A percentile compares a stretch with the other conserved stretches of the same genome.
Conservation (phyloP, 257 asterid species). For the Ballota nigra region DNA sequence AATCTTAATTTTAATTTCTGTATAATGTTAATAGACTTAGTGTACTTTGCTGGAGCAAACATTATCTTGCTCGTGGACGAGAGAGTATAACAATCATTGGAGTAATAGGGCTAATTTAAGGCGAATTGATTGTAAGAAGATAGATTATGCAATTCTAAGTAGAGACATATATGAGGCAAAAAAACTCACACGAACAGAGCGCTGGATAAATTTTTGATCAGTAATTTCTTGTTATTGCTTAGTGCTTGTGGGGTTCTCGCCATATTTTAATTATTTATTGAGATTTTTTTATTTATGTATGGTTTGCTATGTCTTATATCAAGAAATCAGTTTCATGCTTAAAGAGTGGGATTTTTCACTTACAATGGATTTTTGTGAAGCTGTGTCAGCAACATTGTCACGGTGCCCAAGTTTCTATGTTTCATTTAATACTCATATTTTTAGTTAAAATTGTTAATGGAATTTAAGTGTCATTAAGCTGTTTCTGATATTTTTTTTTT, state of each 20-base stretch:
- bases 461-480: slow-evolving; percentile 17
- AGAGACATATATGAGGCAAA: too few species aligned
- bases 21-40: too few species aligned
- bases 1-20: too few species aligned
- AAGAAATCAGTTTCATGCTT: not conserved
- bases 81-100: too few species aligned
- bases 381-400: not conserved
- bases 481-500: slow-evolving; percentile 26
- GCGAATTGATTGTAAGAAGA: too few species aligned
- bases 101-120: too few species aligned
- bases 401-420: not conserved
- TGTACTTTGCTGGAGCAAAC: too few species aligned
- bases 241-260: not conserved
- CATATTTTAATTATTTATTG: not conserved
- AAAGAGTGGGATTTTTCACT: not conserved
- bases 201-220: too few species aligned
- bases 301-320: not conserved
- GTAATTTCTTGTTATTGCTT: too few species aligned
- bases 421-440: not conserved
- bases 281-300: not conserved
- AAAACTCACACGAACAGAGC: too few species aligned
- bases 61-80: too few species aligned
- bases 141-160: too few species aligned
- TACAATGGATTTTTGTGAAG: not conserved
- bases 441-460: slow-evolving; percentile 1